A percentile compares a stretch with the other conserved stretches of the same genome.
These are phyloP conservation scores for Cichorium intybus DNA, from an alignment of 140 eudicot genomes.

Conservation along the genomic window DNA sequence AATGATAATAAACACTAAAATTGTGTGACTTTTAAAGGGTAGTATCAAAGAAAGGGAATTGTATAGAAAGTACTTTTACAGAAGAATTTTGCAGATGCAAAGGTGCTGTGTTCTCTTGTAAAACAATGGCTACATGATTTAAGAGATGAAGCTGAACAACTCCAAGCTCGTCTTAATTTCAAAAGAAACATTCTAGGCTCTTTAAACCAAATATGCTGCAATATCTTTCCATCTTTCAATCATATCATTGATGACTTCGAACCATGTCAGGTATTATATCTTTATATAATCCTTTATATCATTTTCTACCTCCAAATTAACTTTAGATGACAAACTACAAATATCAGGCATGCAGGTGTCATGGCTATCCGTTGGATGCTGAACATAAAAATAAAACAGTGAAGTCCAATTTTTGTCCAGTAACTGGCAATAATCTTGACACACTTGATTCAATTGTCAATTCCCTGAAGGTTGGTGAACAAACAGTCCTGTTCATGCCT, in stretches of 20 bases:
- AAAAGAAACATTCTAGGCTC: conserved; percentile 49
- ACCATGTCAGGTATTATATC: conserved; percentile 55
- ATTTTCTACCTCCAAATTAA: background rate
- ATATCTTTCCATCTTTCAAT: conserved; percentile 49
- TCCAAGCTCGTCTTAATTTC: conserved; percentile 63
- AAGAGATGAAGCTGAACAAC: conserved; percentile 60
- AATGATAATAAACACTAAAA: background rate
- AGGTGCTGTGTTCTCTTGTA: conserved; percentile 44
- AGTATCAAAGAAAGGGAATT: background rate
- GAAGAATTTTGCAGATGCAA: conserved; percentile 48
- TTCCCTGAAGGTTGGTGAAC: conserved; percentile 59
- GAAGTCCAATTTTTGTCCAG: conserved; percentile 51
- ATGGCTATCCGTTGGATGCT: conserved; percentile 53
- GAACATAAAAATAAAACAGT: conserved; percentile 30
- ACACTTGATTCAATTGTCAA: conserved; percentile 43
- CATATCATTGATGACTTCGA: conserved; percentile 59
- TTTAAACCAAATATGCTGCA: conserved; percentile 70
- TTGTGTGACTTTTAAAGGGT: background rate
- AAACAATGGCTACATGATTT: conserved; percentile 73
- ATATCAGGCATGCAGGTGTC: conserved; percentile 80
- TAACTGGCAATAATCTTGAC: conserved; percentile 47
- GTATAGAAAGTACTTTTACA: conserved; percentile 9
- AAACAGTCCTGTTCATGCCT: conserved; percentile 66
- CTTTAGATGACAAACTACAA: background rate
- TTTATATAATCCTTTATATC: background rate